Conservation (phyloP, 768 basidiomycete genomes). For the Rhizopogon vesiculosus region DNA sequence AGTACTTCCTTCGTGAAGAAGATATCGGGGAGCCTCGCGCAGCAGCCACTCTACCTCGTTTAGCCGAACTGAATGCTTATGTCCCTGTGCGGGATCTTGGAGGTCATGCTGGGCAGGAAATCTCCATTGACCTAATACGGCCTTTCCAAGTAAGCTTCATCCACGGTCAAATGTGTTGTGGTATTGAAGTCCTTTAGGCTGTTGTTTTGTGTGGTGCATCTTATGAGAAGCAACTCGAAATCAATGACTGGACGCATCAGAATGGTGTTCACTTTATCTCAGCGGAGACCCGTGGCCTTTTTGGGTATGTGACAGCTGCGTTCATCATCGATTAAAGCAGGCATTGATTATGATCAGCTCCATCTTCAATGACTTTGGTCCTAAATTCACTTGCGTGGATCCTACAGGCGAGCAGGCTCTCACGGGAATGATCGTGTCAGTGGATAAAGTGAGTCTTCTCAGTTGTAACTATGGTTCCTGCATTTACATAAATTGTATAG, state of each 20-base stretch:
- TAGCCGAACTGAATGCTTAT: conserved; percentile 94
- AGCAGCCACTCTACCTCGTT: conserved; percentile 77
- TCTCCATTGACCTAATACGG: conserved; percentile 76
- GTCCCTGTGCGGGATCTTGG: conserved; percentile 90
- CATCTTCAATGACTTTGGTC: conserved; percentile 95
- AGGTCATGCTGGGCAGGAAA: conserved; percentile 69
- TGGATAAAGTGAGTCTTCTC: conserved; percentile 61
- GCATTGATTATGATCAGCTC: conserved; percentile 44
- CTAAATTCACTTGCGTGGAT: conserved; percentile 93
- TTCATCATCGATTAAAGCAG: background rate
- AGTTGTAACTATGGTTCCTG: background rate
- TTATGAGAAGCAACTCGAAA: conserved; percentile 82
- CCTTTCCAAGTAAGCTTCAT: conserved; percentile 75
- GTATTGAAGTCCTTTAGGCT: conserved; percentile 43
- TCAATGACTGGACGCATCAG: conserved; percentile 91
- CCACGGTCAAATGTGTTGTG: background rate
- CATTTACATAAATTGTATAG: conserved; percentile 31
- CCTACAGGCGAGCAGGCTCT: conserved; percentile 97
- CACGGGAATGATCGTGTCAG: conserved; percentile 91
- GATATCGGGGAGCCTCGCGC: conserved; percentile 90
- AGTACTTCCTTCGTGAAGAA: conserved; percentile 91
- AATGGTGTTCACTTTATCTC: conserved; percentile 90
- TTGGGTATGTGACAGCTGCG: conserved; percentile 57
- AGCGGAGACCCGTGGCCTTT: conserved; percentile 88
- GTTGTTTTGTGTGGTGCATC: conserved; percentile 83